These are phyloP conservation scores for Aspergillus fructus DNA, from an alignment of 2,329 filamentous ascomycete genomes.

Conservation along the genomic window DNA sequence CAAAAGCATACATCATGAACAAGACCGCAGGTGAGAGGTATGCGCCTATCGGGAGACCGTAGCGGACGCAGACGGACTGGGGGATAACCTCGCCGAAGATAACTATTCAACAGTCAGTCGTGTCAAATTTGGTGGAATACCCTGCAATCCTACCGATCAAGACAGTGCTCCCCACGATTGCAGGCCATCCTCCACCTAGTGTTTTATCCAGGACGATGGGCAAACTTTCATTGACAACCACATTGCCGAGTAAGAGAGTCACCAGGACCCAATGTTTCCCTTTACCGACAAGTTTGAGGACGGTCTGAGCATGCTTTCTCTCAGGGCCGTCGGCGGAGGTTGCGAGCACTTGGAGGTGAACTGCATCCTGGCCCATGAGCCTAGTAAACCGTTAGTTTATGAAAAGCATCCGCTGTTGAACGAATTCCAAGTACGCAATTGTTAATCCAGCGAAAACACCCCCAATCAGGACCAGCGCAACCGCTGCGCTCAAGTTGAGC, in stretches of 20 bases:
- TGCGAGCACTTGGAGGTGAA: slow-evolving; percentile 2
- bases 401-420: too few relatives aligned
- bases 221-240: slow-evolving; percentile 95
- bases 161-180: slow-evolving; percentile 87
- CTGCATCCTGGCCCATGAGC: slow-evolving; percentile 2
- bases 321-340: not conserved
- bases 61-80: slow-evolving; percentile 94
- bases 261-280: slow-evolving; percentile 99
- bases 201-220: slow-evolving; percentile 94
- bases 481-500: not conserved
- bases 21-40: slow-evolving; percentile 89
- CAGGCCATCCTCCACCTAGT: slow-evolving; percentile 89
- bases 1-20: slow-evolving; percentile 85
- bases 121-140: not conserved
- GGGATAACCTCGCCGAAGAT: slow-evolving; percentile 97
- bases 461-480: slow-evolving; percentile 2
- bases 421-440: not conserved
- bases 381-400: not conserved
- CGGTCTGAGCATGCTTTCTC: not conserved
- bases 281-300: not conserved
- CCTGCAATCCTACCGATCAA: slow-evolving; percentile 69
- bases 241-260: slow-evolving; percentile 88
- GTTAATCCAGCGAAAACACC: slow-evolving; percentile 3
- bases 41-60: slow-evolving; percentile 90
- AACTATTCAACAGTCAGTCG: slow-evolving; percentile 56